Percentiles rank a stretch among this genome's conserved stretches.
phyloP scores from a whole-genome alignment of 768 basidiomycete genomes.

The Harrya chromipes region DNA sequence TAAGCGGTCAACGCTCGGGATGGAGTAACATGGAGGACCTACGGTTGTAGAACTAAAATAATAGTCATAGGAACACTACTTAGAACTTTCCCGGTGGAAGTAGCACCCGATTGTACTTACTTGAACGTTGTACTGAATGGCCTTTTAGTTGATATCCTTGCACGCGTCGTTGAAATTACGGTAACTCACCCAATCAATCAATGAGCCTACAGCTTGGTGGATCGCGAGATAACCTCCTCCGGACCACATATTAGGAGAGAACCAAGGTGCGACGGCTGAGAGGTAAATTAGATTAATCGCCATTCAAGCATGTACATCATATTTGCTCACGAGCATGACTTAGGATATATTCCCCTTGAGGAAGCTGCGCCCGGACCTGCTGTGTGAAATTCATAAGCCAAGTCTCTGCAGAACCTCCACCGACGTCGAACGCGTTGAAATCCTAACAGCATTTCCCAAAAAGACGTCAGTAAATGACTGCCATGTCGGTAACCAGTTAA shows the following conservation, averaged over 20 bases:
- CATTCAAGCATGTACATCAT: too few species aligned
- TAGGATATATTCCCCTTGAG: slow-evolving; percentile 31
- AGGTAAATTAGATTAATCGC: too few species aligned
- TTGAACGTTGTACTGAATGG: slow-evolving; percentile 41
- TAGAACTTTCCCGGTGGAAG: neutral
- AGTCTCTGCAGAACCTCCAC: slow-evolving; percentile 44
- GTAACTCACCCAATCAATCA: slow-evolving; percentile 42
- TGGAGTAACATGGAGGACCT: neutral
- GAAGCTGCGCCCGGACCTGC: slow-evolving; percentile 30
- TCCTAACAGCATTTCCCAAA: slow-evolving; percentile 37
- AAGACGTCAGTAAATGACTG: neutral
- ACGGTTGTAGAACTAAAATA: slow-evolving; percentile 22
- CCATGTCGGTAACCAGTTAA: neutral
- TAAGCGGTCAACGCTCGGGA: neutral
- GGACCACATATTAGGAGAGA: slow-evolving; percentile 33
- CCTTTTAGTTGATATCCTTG: neutral
- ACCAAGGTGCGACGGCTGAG: slow-evolving; percentile 44
- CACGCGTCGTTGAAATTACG: neutral
- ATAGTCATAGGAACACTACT: too few species aligned
- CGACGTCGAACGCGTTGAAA: slow-evolving; percentile 48
- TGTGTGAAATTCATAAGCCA: slow-evolving; percentile 35
- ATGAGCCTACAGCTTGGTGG: slow-evolving; percentile 36
- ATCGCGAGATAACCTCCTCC: slow-evolving; percentile 43
- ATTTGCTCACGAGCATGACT: slow-evolving; percentile 34
- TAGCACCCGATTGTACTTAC: slow-evolving; percentile 8